A percentile compares a stretch with the other conserved stretches of the same genome.
Evolutionary conservation across 148 eudicot species (phyloP).

Genomic region (Suaeda aralocaspica): DNA sequence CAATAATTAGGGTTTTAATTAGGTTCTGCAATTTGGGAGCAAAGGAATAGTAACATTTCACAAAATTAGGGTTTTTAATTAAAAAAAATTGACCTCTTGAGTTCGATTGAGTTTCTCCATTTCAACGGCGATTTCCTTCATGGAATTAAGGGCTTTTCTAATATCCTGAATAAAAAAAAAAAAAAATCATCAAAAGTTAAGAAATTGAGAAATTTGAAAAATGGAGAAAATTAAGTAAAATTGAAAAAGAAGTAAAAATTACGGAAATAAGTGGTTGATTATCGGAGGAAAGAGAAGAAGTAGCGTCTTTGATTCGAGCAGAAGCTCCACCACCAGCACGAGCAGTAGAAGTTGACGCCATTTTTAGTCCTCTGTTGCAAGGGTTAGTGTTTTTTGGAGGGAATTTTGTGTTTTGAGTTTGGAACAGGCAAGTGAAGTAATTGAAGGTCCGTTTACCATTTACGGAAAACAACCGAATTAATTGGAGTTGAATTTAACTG

Average conservation of each 20-base stretch:
- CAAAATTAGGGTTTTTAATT: background rate
- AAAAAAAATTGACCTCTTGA: conserved; percentile 35
- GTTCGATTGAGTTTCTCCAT: conserved; percentile 53
- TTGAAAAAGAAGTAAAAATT: conserved; percentile 5
- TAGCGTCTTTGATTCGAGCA: conserved; percentile 20
- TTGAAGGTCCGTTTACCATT: too few relatives aligned
- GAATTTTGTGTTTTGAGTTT: too few relatives aligned
- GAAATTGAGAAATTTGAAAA: background rate
- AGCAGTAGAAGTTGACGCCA: conserved; percentile 64
- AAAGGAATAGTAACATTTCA: background rate
- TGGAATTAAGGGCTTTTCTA: conserved; percentile 35
- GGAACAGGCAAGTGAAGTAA: too few relatives aligned
- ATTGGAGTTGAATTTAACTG: too few relatives aligned
- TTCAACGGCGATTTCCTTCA: conserved; percentile 69
- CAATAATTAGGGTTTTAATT: too few relatives aligned
- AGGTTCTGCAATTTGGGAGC: background rate
- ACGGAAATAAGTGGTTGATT: conserved; percentile 53
- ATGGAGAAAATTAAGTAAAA: background rate
- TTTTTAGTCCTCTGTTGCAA: conserved; percentile 10
- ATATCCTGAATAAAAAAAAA: conserved; percentile 45
- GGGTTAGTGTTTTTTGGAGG: conserved; percentile 13
- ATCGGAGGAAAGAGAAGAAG: conserved; percentile 37
- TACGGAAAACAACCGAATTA: too few relatives aligned
- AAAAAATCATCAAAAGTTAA: background rate
- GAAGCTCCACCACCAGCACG: conserved; percentile 23